Percentiles rank a stretch among this genome's conserved stretches.
Evolutionary conservation across 768 basidiomycete species (phyloP).

Genomic region (Auriculariales sp.): DNA sequence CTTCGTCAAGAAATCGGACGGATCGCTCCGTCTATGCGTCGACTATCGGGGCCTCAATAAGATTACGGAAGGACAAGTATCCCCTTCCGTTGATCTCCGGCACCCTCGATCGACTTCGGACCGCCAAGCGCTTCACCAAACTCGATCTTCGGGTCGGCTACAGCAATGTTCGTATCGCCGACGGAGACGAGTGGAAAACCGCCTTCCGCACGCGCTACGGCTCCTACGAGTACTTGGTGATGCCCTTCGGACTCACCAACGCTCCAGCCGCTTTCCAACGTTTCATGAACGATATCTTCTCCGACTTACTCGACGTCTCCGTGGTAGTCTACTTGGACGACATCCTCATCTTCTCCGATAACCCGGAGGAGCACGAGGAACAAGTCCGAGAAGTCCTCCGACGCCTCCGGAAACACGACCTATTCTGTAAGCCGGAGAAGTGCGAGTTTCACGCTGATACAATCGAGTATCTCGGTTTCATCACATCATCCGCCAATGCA

Average conservation of each 20-base stretch:
- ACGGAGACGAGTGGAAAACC: conserved; percentile 29
- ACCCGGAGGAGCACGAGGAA: conserved; percentile 17
- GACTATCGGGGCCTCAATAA: conserved; percentile 15
- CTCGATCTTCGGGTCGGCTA: conserved; percentile 27
- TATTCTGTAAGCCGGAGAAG: conserved; percentile 23
- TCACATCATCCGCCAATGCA: conserved; percentile 17
- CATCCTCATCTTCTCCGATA: conserved; percentile 27
- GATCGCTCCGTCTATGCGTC: conserved; percentile 10
- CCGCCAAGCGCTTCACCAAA: conserved; percentile 18
- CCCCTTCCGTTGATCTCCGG: conserved; percentile 20
- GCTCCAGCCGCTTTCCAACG: conserved; percentile 27
- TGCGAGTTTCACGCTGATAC: conserved; percentile 22
- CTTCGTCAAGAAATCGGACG: conserved; percentile 14
- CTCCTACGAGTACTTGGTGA: conserved; percentile 24
- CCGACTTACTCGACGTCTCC: conserved; percentile 20
- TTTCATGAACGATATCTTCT: conserved; percentile 27
- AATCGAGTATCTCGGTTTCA: conserved; percentile 29
- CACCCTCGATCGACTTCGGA: conserved; percentile 19
- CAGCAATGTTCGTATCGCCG: conserved; percentile 25
- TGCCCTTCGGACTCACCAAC: conserved; percentile 24
- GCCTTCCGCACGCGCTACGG: conserved; percentile 26
- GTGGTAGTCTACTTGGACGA: conserved; percentile 30
- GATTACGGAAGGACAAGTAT: conserved; percentile 19
- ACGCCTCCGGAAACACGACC: conserved; percentile 10
- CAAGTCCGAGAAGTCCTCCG: conserved; percentile 21